phyloP scores from a whole-genome alignment of 2,329 filamentous ascomycete species.

The Diplodia scrobiculata region DNA sequence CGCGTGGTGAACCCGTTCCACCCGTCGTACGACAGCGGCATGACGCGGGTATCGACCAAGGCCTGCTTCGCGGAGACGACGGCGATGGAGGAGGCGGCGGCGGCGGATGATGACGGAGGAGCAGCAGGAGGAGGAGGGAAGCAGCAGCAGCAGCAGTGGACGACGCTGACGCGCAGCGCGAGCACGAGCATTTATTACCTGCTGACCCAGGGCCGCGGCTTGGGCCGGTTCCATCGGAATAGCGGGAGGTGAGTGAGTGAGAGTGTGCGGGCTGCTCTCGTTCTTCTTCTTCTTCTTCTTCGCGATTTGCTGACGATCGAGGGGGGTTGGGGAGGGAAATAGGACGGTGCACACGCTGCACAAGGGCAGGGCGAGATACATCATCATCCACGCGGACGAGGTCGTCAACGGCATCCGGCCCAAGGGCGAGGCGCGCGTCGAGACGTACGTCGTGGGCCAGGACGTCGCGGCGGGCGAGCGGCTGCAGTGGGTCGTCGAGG shows the following conservation, averaged over 20 bases:
- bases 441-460: slow-evolving; percentile 65
- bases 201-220: slow-evolving; percentile 58
- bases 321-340: not conserved
- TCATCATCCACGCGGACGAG: slow-evolving; percentile 60
- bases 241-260: slow-evolving; percentile 43
- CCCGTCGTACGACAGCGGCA: slow-evolving; percentile 23
- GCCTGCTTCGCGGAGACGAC: slow-evolving; percentile 35
- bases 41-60: slow-evolving; percentile 12
- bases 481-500: slow-evolving; percentile 69
- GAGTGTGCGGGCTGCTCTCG: no score
- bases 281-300: not conserved
- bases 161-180: slow-evolving; percentile 53
- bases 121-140: no score
- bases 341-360: slow-evolving; percentile 67
- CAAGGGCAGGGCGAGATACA: slow-evolving; percentile 63
- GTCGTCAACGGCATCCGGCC: slow-evolving; percentile 50
- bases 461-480: slow-evolving; percentile 61
- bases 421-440: slow-evolving; percentile 58
- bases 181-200: slow-evolving; percentile 67
- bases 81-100: slow-evolving; percentile 19
- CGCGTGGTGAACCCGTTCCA: slow-evolving; percentile 59
- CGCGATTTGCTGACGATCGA: not conserved
- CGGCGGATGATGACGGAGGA: slow-evolving; percentile 7
- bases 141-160: slow-evolving; percentile 37
- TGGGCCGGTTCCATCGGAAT: slow-evolving; percentile 66